Base-by-base conservation (phyloP, 2,329 filamentous ascomycete genomes). In the Aspergillus sp. region DNA sequence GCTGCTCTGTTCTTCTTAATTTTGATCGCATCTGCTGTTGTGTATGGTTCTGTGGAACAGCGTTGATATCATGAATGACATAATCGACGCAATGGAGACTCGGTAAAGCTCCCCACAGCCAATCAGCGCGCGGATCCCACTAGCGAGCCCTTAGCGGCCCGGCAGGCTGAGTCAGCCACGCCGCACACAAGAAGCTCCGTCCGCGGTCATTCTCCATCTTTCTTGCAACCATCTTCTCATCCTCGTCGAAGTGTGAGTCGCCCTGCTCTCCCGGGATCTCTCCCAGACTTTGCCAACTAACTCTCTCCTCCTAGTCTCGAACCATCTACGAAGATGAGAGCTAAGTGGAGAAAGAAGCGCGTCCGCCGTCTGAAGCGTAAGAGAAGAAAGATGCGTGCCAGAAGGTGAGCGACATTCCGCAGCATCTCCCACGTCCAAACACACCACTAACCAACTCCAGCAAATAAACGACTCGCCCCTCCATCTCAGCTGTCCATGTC, bases 311-410 rank as follows among this genome's bases (percentile, higher is more conserved):
- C 21, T 47, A 59, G 58, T 64, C 53, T 64, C 66, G 67, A 65
- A 66, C 63, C 60, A 64, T 72, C 69, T 73, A 64, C 71, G 72
- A 75, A 75, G 72, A 87, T 88, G 85, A 88, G 93, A 94, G 92
- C 91, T 77, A 97, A 97, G 86, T 97, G 94, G 94, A 94, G 93
- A 86, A 99, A 99, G 89, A 99, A 99, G 93, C 87, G 94, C 79
- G 92, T 96, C 82, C 86, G 94, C 74, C 88, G 94, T 81, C 91
- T 99, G 80, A 97, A 97, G 89, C 88, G 92, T 78, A 99, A 99
- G 92, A 91, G 94, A 84, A 95, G 94, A 91, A 99, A 99, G 93
- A 96, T 94, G 82, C 87, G 94, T 78, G 94, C 93, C 73, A 83
- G 94, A 83, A 92, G 87, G 94, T 97, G 85, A 85, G 91, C 80